Base-by-base conservation (phyloP, 139 green algal genomes). In the Chlorella sp. region DNA sequence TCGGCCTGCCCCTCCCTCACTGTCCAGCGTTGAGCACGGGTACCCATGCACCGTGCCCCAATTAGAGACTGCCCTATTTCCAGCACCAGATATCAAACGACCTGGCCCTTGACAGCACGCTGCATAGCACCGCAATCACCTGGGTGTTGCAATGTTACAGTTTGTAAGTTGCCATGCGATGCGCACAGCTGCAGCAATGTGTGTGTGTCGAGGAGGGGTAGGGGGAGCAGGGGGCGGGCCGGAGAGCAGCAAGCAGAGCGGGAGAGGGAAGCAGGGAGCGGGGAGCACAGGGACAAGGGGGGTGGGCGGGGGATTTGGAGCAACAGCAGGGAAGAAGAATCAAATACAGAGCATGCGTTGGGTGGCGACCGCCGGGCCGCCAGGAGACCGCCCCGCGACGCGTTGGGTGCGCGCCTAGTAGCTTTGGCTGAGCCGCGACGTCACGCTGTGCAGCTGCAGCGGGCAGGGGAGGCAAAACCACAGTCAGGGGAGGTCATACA, bases 401-500 rank as follows among this genome's bases (percentile, higher is more conserved):
- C 24, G 40, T 16, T 85, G 48, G 7, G n/a, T 2, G 3, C 77
- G 57, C 39, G 9, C 61, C 87, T 77, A 93, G 64, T 90, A 95
- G 89, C 91, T 95, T 82, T 95, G 92, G 48, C 96, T 95, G 21
- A 98, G 90, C 12, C 96, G 91, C 22, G 94, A 69, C 61, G 92
- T 96, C 15, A 97, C 95, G 9, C 91, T 91, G 28, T 88, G 84
- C 66, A 88, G 66, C 84, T 81, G 75, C 75, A 28, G 5, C 2
- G 24, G 64, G 64, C 21, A 48, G 75, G 53, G 16, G 75, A 34
- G 22, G 32, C 1, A 34, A 39, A 36, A 16, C 0, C 34, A 81
- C 34, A 53, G 34, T 30, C 68, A 78, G 71, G 14, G 3, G 75
- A 71, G 11, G 2, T 71, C 22, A 32, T 9, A 71, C 64, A 18